Evolutionary conservation across 208 protist species (phyloP).

Genomic region (Trypanosoma brucei): DNA sequence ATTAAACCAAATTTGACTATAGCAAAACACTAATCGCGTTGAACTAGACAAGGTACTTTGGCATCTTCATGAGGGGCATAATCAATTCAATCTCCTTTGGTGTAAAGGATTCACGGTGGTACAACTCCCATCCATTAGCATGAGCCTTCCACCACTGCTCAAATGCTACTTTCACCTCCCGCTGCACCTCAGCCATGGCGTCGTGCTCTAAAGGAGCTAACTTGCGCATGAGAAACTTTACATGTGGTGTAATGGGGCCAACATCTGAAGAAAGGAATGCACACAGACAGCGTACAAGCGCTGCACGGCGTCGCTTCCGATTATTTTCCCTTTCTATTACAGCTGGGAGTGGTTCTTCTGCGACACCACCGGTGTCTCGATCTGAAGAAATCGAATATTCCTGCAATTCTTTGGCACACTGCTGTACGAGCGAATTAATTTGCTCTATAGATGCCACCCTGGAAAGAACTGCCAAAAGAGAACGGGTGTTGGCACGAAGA

Average conservation of each 20-base stretch:
- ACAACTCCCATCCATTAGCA: constrained; percentile 61
- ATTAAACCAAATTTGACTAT: too few species aligned
- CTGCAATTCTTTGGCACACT: constrained; percentile 37
- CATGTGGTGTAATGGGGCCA: constrained; percentile 40
- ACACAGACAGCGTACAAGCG: constrained; percentile 58
- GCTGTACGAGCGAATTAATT: constrained; percentile 34
- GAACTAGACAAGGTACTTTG: constrained; percentile 62
- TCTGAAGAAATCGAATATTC: constrained; percentile 6
- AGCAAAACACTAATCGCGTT: neutral
- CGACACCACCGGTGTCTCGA: neutral
- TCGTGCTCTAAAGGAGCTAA: constrained; percentile 37
- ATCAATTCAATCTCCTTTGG: constrained; percentile 44
- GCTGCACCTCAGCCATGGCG: constrained; percentile 35
- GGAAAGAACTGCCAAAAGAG: constrained; percentile 59
- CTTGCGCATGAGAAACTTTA: constrained; percentile 49
- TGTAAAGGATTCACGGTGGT: constrained; percentile 62
- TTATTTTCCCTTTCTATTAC: neutral
- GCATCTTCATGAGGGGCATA: constrained; percentile 36
- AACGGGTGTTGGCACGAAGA: constrained; percentile 36
- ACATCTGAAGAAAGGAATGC: constrained; percentile 51
- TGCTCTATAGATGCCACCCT: constrained; percentile 68
- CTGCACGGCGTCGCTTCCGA: constrained; percentile 25
- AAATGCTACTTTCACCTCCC: constrained; percentile 48
- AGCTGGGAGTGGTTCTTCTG: neutral
- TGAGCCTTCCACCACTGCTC: constrained; percentile 78